Evolutionary conservation across 768 basidiomycete genomes (phyloP).

Genomic region (Mycena indigotica): DNA sequence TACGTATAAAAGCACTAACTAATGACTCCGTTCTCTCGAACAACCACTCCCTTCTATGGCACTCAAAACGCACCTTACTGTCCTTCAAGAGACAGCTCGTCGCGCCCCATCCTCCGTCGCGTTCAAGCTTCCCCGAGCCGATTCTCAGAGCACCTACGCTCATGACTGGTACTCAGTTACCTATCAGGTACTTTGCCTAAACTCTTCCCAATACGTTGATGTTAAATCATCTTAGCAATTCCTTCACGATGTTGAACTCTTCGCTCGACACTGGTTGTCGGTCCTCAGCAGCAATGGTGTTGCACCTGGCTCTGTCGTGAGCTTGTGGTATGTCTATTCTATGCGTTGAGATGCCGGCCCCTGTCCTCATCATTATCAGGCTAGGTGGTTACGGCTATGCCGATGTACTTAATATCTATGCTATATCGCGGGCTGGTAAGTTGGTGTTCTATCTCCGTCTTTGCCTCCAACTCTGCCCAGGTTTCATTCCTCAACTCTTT

Average conservation of each 20-base stretch:
- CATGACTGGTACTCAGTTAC: constrained; percentile 50
- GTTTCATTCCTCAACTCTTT: constrained; percentile 69
- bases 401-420: constrained; percentile 65
- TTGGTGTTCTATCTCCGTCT: not conserved
- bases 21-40: no score
- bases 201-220: not conserved
- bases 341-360: no score
- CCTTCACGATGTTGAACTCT: constrained; percentile 53
- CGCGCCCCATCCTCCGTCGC: constrained; percentile 47
- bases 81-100: constrained; percentile 51
- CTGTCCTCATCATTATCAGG: constrained; percentile 40
- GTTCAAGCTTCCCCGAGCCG: constrained; percentile 53
- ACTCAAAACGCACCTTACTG: constrained; percentile 53
- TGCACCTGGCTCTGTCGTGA: constrained; percentile 53
- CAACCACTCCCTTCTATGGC: constrained; percentile 29
- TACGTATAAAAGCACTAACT: constrained; percentile 25
- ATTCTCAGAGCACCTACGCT: constrained; percentile 32
- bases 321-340: constrained; percentile 54
- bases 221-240: constrained; percentile 38
- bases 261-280: constrained; percentile 58
- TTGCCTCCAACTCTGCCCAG: not conserved
- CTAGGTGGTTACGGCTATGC: constrained; percentile 62
- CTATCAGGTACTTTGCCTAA: constrained; percentile 28
- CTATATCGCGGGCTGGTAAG: constrained; percentile 55
- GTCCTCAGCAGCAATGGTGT: constrained; percentile 45